Evolutionary conservation across 164 flowering plant species (phyloP).

Genomic region (Stephania yunnanensis): DNA sequence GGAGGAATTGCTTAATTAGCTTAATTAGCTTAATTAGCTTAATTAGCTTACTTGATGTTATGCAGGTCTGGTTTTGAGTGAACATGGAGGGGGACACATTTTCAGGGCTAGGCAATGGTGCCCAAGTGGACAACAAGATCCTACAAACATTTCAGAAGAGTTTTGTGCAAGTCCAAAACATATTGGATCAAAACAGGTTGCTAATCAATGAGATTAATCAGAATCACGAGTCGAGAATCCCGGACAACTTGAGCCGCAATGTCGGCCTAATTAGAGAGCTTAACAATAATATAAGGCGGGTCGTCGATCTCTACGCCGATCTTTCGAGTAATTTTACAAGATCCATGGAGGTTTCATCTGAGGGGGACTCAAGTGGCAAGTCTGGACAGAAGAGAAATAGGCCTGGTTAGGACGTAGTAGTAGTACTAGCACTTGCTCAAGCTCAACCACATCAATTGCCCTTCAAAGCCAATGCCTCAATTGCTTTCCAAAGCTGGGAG

Average conservation of each 20-base stretch:
- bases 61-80: neutral
- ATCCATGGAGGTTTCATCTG: slow-evolving; percentile 64
- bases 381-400: slow-evolving; percentile 63
- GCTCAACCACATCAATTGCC: neutral
- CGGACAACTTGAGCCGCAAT: slow-evolving; percentile 64
- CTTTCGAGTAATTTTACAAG: slow-evolving; percentile 54
- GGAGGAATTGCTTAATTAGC: too few species aligned
- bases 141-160: slow-evolving; percentile 62
- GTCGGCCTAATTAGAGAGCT: slow-evolving; percentile 79
- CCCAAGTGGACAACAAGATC: slow-evolving; percentile 55
- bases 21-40: neutral
- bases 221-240: slow-evolving; percentile 73
- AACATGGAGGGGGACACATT: slow-evolving; percentile 62
- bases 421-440: too few species aligned
- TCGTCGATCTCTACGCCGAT: slow-evolving; percentile 67
- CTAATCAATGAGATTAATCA: slow-evolving; percentile 81
- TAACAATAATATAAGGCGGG: slow-evolving; percentile 72
- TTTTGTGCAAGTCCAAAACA: slow-evolving; percentile 60
- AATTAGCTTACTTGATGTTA: neutral
- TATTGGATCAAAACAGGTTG: slow-evolving; percentile 67
- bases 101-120: slow-evolving; percentile 45
- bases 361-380: slow-evolving; percentile 68
- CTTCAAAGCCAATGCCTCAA: neutral
- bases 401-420: slow-evolving; percentile 15
- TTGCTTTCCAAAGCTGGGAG: neutral